Base-by-base conservation (phyloP, 495 filamentous ascomycete genomes). In the Podospora bellae-mahoneyi region DNA sequence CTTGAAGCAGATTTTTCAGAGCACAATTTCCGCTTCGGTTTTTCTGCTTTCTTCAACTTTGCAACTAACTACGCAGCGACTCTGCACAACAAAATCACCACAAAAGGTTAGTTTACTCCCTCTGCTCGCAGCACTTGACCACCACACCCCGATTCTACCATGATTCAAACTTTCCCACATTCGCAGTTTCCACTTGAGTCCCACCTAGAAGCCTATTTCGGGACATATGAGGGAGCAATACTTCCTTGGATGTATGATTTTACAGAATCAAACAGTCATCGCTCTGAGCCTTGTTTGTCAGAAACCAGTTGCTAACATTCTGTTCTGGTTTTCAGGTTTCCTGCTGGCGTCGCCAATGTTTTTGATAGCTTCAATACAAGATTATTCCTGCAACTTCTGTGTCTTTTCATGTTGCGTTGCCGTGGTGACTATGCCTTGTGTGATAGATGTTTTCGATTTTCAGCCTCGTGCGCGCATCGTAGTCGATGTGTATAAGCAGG, bases 121-220 rank as follows among this genome's bases (percentile, higher is more conserved):
- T n/a, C 54, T 64, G 7, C 18, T 23, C 54, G 26, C 62, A 64
- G 68, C 64, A 66, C 78, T 81, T 69, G 71, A 80, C 55, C 55
- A 58, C 55, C 18, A 19, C 23, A 19, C 55, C 55, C 55, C 55
- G 55, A 58, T 58, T 58, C 55, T 58, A 48, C 83, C 82, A 87
- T 88, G 85, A 76, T 74, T 65, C 70, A 75, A 87, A 82, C 82
- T 69, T 82, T 78, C 78, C 80, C 77, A 83, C 81, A 85, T 87
- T 89, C 86, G 86, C 86, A 88, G 86, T 88, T 88, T 89, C 83
- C 86, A 87, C 86, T 85, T 78, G 83, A 89, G 85, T 78, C 84
- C 82, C 78, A 73, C 68, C 55, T 72, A 79, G 39, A 83, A 87
- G 84, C 85, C 84, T 84, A 73, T 72, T 69, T 79, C 71, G 79